Base-by-base conservation (phyloP, 306 rosid species). In the Bauhinia variegata region DNA sequence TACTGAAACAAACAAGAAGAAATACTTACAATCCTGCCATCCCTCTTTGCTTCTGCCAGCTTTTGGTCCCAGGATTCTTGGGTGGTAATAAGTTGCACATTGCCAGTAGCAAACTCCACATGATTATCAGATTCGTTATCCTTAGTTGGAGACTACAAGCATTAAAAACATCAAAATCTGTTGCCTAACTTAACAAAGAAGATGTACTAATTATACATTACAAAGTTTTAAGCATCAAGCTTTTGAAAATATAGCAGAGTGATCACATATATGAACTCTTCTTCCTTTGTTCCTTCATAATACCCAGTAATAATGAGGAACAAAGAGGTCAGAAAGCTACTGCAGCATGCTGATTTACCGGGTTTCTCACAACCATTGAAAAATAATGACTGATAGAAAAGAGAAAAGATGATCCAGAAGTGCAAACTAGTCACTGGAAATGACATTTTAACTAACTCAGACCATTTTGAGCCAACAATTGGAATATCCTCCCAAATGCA, bases 21-120 rank as follows among this genome's bases (percentile, higher is more conserved):
- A 28, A 65, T 74, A 76, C 97, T 84, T 85, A 93, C 99, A 62
- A 83, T 75, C 79, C 79, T 88, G 55, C 87, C 97, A 56, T 78
- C 92, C 81, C 67, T 88, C 67, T 54, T 82, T 63, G 99, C 97
- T 86, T 93, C 97, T 80, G 75, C 95, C 86, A 93, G 7, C 83
- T 86, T 86, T 76, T 81, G 86, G 17, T 90, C 95, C 99, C 99
- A 93, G 50, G 76, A 41, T 80, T 93, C 99, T 69, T 62, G 62
- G 68, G 91, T 83, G 73, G 86, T 83, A 76, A 93, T 83, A 71
- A 90, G 84, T 71, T 75, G 72, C 74, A 93, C 95, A 54, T 90
- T 93, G 18, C 87, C 97, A 17, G 80, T 57, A 47, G 88, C 76
- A 75, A 86, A 88, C 61, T 88, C 92, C 67, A 71, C 80, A 48